Evolutionary conservation across 2,329 filamentous ascomycete species (phyloP).

Genomic region (Stachybotrys chlorohalonatus): DNA sequence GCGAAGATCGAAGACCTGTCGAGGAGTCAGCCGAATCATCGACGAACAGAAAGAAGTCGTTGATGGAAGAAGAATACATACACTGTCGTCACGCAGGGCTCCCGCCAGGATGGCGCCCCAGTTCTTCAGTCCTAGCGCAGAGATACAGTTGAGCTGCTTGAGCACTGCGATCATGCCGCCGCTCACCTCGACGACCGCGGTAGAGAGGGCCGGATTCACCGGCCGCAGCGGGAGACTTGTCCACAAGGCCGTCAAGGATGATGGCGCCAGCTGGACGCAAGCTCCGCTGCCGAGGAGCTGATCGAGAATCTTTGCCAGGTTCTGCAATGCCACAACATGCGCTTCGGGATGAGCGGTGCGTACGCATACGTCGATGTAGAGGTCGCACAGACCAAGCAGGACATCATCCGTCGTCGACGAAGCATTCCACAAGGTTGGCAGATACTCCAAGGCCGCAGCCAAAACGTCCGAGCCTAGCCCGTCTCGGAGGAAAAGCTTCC

Average conservation of each 20-base stretch:
- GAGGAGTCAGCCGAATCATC: slow-evolving; percentile 2
- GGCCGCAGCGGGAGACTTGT: slow-evolving; percentile 22
- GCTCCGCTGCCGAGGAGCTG: slow-evolving; percentile 18
- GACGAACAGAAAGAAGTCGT: neutral
- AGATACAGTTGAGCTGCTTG: slow-evolving; percentile 8
- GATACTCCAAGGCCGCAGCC: slow-evolving; percentile 22
- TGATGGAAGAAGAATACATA: slow-evolving; percentile 14
- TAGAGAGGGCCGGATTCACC: slow-evolving; percentile 38
- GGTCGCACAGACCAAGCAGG: slow-evolving; percentile 23
- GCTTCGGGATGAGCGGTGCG: slow-evolving; percentile 31
- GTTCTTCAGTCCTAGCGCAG: slow-evolving; percentile 13
- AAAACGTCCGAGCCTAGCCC: slow-evolving; percentile 24
- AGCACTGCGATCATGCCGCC: slow-evolving; percentile 33
- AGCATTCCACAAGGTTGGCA: slow-evolving; percentile 21
- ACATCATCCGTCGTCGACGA: slow-evolving; percentile 12
- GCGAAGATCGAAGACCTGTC: slow-evolving; percentile 55
- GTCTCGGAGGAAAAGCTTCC: slow-evolving; percentile 16
- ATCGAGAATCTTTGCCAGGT: slow-evolving; percentile 38
- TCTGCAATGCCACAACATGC: slow-evolving; percentile 36
- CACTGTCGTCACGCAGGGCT: slow-evolving; percentile 38
- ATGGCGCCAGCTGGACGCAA: slow-evolving; percentile 19
- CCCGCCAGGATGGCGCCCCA: slow-evolving; percentile 44
- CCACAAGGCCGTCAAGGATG: slow-evolving; percentile 31
- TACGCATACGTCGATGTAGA: slow-evolving; percentile 34
- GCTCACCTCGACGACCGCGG: slow-evolving; percentile 38